Evolutionary conservation across 139 green algal species (phyloP), one percentile per base, ranked within the genome.

Genomic region (Coccomyxa sp.): DNA sequence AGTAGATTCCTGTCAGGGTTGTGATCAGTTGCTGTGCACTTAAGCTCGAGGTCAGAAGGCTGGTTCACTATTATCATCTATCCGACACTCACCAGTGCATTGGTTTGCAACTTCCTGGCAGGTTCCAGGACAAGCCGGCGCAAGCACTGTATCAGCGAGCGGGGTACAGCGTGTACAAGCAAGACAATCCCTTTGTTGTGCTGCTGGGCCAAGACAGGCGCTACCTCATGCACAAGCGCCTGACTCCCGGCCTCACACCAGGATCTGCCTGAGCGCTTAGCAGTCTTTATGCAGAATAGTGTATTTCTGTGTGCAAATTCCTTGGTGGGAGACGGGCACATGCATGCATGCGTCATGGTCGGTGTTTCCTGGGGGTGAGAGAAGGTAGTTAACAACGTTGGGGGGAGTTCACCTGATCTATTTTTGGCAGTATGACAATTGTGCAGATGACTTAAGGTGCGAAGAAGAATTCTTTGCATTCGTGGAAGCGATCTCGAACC

Each of bases 171-270:
- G n/a, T 75, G 32, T 76, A 82, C 13, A 83, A 67, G 11, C 21
- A 81, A 66, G 89, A 92, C 82, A 81, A 21, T 0, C 76, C 81
- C 74, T 63, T 90, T 25, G 28, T 92, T 58, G 45, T 60, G 32
- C 45, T 92, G 32, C 10, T 92, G 23, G 84, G 88, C 13, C 28
- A 82, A 27, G 87, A 92, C 58, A 82, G 85, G 51, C 88, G 89
- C 13, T 89, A 79, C 1, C 77, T 92, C 11, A 86, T 92, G 86
- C 82, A 82, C 67, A 92, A 91, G 76, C 76, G 71, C 0, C 80
- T 91, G 67, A 30, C 82, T 13, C 83, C 71, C 4, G 21, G 18
- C 18, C 63, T 71, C 18, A 71, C 63, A 71, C 63, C 63, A 14
- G 63, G 63, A 3, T 71, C 63, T 71, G 63, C 63, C 18, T 71